These are phyloP conservation scores for Silene coronaria DNA, from an alignment of 179 eudicot genomes.

Conservation along the genomic window DNA sequence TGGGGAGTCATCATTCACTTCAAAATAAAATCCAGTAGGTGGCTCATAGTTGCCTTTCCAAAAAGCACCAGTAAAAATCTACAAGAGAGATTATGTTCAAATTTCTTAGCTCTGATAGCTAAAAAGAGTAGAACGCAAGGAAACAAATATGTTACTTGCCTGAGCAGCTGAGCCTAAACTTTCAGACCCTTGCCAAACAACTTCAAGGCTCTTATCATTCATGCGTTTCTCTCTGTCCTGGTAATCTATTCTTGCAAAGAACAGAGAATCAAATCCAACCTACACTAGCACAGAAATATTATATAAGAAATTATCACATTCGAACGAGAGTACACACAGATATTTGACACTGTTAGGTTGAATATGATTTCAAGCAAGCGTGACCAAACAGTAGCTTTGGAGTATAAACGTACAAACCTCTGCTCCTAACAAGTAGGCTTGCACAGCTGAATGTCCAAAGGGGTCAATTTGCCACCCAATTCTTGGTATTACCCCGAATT, in stretches of 20 bases:
- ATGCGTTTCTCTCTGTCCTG: conserved; percentile 82
- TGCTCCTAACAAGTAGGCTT: conserved; percentile 92
- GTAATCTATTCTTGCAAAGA: conserved; percentile 86
- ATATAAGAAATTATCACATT: background rate
- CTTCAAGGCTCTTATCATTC: conserved; percentile 77
- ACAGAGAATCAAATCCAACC: conserved; percentile 96
- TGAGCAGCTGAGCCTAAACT: conserved; percentile 72
- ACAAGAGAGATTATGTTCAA: conserved; percentile 18
- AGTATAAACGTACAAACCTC: conserved; percentile 44
- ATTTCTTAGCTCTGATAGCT: background rate
- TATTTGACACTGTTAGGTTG: background rate
- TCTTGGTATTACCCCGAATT: conserved; percentile 83
- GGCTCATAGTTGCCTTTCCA: conserved; percentile 76
- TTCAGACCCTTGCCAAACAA: conserved; percentile 82
- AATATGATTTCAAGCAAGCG: conserved; percentile 4
- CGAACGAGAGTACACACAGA: background rate
- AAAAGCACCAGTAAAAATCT: conserved; percentile 95
- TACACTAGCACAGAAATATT: conserved; percentile 20
- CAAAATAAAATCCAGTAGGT: conserved; percentile 80
- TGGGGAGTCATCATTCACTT: conserved; percentile 70
- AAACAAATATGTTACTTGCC: conserved; percentile 33
- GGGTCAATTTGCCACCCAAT: conserved; percentile 99
- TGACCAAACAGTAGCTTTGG: background rate
- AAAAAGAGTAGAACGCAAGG: background rate
- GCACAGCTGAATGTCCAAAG: conserved; percentile 96